Conservation (phyloP, 192 early-diverging fungal species). For the Linnemannia schmuckeri region DNA sequence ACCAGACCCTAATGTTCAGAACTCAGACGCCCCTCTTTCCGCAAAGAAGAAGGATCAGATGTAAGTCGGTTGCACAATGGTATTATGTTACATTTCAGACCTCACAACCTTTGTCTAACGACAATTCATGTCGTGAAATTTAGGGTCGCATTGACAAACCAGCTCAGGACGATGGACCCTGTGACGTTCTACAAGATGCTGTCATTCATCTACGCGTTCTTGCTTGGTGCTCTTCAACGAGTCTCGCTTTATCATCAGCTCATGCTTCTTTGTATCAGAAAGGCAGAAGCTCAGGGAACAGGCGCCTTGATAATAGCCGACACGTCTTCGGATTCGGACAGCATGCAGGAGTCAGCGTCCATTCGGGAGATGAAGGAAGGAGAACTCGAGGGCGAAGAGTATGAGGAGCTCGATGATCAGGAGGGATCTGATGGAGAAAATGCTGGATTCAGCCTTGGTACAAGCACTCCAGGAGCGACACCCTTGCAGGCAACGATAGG, state of each 20-base stretch:
- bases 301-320: slow-evolving; percentile 50
- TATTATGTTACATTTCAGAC: neutral
- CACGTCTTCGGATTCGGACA: slow-evolving; percentile 32
- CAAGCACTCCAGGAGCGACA: slow-evolving; percentile 40
- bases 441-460: slow-evolving; percentile 46
- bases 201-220: slow-evolving; percentile 78
- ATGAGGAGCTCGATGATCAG: slow-evolving; percentile 27
- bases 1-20: slow-evolving; percentile 19
- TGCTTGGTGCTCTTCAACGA: slow-evolving; percentile 82
- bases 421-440: slow-evolving; percentile 30
- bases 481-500: slow-evolving; percentile 20
- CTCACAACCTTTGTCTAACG: neutral
- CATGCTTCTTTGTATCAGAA: slow-evolving; percentile 73
- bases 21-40: slow-evolving; percentile 15
- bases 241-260: slow-evolving; percentile 79
- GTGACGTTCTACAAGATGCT: slow-evolving; percentile 87
- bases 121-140: neutral
- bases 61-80: neutral
- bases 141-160: slow-evolving; percentile 73
- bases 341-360: slow-evolving; percentile 32
- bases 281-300: slow-evolving; percentile 62
- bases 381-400: slow-evolving; percentile 9
- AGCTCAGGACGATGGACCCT: slow-evolving; percentile 84
- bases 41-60: slow-evolving; percentile 53
- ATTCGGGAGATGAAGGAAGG: slow-evolving; percentile 32